Conservation (phyloP, 2,329 filamentous ascomycete species). For the Cercospora nicotianae region DNA sequence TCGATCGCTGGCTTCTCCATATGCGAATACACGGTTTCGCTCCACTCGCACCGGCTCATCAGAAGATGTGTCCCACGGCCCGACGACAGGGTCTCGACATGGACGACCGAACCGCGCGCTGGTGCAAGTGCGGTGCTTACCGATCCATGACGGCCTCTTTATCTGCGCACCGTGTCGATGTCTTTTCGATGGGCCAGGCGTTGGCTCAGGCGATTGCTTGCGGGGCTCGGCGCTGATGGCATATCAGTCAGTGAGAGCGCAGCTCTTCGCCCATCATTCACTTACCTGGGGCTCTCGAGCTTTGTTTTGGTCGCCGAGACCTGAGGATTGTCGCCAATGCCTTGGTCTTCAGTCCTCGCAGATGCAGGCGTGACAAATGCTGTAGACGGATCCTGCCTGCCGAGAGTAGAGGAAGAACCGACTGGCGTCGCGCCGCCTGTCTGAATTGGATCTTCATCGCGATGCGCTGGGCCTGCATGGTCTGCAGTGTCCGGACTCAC, state of each 20-base stretch:
- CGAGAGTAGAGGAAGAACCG: not conserved
- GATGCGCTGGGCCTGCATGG: not conserved
- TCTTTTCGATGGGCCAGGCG: not conserved
- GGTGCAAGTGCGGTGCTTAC: not conserved
- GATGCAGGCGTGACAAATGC: not conserved
- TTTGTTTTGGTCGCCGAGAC: not conserved
- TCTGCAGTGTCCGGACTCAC: not conserved
- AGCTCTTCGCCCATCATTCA: not conserved
- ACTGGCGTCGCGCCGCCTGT: not conserved
- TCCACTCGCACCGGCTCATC: not conserved
- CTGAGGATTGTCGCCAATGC: not conserved
- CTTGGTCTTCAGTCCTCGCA: not conserved
- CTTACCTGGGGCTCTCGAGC: not conserved
- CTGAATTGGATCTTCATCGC: not conserved
- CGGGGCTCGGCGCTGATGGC: not conserved
- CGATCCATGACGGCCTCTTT: not conserved
- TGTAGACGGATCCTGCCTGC: not conserved
- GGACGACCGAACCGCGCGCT: constrained; percentile 2
- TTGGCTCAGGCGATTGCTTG: not conserved
- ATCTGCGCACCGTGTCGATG: not conserved
- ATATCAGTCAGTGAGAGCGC: not conserved
- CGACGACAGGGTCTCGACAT: not conserved
- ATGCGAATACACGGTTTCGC: not conserved
- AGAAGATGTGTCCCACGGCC: not conserved
- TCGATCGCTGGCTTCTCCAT: not conserved